Evolutionary conservation across 2,329 filamentous ascomycete species (phyloP), one percentile per base, ranked within the genome.

Genomic region (Botryotinia narcissicola): DNA sequence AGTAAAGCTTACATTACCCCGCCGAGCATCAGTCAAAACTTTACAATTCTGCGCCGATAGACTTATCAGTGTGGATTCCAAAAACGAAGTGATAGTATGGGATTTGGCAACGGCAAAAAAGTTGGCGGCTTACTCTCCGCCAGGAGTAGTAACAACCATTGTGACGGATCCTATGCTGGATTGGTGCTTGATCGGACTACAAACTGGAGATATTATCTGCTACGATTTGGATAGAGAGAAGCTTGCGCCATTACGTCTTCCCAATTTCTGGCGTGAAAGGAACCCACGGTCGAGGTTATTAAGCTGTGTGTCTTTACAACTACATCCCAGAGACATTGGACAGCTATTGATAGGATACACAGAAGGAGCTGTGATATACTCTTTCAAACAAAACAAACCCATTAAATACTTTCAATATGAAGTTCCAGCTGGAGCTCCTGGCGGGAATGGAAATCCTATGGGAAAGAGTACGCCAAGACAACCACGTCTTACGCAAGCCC

Each of bases 271-370:
- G 95, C 86, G 86, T 69, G 89, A 93, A 76, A 87, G 87, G 75
- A 92, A 93, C 76, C 90, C 93, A 0, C 88, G 88, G 72, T 88
- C 91, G 16, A 87, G 90, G 67, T 82, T 90, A 18, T 84, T 88
- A 20, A 87, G 89, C 2, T 86, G 98, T 48, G 88, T 98, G 29
- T 92, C 91, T 25, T 85, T 99, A 80, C 89, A 94, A 74, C 87
- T 98, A 78, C 96, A 98, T 80, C 95, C 96, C 3, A 88, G 94
- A 78, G 96, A 99, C 81, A 93, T 98, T 76, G 96, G 96, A 7
- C 94, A 94, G 79, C 86, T 99, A 40, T 84, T 99, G 73, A 92
- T 99, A 73, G 95, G 92, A n/a, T 99, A 98, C 81, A 89, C 89
- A 0, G 90, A 95, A 77, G 96, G 96, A 22, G 94, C 93, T 9